Conservation (phyloP, 495 filamentous ascomycete species). For the Hamigera avellanea region DNA sequence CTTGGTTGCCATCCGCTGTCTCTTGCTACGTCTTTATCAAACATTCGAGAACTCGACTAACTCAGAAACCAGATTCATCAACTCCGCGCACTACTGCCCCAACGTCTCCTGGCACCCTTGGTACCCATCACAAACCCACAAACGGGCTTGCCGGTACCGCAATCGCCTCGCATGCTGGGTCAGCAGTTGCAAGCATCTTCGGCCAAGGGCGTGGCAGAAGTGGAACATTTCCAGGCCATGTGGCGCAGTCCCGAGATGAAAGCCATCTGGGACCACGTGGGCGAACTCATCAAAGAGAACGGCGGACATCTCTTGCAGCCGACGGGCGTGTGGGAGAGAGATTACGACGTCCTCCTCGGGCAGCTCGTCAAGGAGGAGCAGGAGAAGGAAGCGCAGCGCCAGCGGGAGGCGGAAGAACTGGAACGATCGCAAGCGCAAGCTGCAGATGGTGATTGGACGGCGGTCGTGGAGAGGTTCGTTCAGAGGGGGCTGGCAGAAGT, state of each 20-base stretch:
- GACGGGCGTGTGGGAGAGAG: constrained; percentile 28
- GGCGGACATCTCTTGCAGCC: constrained; percentile 27
- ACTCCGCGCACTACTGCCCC: constrained; percentile 29
- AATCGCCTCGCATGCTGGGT: constrained; percentile 17
- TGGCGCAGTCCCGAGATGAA: constrained; percentile 29
- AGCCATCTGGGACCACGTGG: constrained; percentile 23
- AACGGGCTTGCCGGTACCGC: constrained; percentile 7
- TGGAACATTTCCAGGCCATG: constrained; percentile 20
- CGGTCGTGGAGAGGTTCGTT: constrained; percentile 19
- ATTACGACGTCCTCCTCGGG: constrained; percentile 26
- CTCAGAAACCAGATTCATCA: constrained; percentile 25
- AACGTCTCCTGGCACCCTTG: constrained; percentile 25
- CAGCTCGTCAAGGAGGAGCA: constrained; percentile 18
- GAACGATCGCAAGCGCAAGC: constrained; percentile 19
- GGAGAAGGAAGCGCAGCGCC: constrained; percentile 13
- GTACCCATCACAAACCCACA: constrained; percentile 18
- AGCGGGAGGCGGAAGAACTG: constrained; percentile 14
- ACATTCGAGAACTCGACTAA: too few species aligned
- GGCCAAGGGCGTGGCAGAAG: constrained; percentile 15
- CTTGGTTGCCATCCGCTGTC: too few species aligned
- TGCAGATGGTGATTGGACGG: constrained; percentile 21
- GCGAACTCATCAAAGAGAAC: constrained; percentile 23
- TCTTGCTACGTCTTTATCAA: background rate
- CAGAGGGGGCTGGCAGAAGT: constrained; percentile 18
- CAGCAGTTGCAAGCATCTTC: constrained; percentile 16